phyloP scores from a whole-genome alignment of 208 protist species.

The Vickermania ingenoplastis region DNA sequence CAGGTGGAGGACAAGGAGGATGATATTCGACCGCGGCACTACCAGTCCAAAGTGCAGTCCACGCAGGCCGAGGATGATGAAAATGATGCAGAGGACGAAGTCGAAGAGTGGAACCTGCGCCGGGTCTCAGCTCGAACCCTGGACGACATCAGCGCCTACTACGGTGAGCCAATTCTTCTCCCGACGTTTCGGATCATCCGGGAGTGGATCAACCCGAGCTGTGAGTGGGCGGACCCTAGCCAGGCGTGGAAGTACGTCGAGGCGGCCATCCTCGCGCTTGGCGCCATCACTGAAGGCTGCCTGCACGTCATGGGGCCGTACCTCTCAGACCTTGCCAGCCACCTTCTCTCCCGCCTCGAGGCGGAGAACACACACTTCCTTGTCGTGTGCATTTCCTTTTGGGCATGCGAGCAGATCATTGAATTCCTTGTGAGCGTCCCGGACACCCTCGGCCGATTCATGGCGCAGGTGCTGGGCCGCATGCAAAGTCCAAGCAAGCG shows the following conservation, averaged over 20 bases:
- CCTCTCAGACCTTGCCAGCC: conserved; percentile 58
- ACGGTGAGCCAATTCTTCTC: conserved; percentile 65
- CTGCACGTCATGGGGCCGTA: conserved; percentile 69
- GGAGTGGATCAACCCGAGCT: conserved; percentile 47
- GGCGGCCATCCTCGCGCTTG: conserved; percentile 86
- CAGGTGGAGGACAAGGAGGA: conserved; percentile 72
- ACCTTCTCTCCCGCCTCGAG: conserved; percentile 66
- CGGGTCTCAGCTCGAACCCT: conserved; percentile 81
- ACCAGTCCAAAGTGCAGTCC: conserved; percentile 43
- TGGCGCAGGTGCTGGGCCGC: conserved; percentile 38
- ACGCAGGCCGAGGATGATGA: conserved; percentile 49
- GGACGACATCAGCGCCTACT: conserved; percentile 79
- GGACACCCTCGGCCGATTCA: conserved; percentile 21
- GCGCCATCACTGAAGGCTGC: conserved; percentile 88
- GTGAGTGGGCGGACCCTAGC: too few relatives aligned
- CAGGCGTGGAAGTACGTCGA: conserved; percentile 78
- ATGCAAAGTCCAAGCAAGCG: conserved; percentile 84
- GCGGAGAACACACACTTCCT: conserved; percentile 71
- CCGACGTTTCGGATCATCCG: conserved; percentile 76
- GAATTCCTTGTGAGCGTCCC: conserved; percentile 35
- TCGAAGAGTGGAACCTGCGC: conserved; percentile 88
- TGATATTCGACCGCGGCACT: conserved; percentile 79
- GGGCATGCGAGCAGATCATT: conserved; percentile 75
- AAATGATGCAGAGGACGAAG: conserved; percentile 81
- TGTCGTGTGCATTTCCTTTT: conserved; percentile 85